Conservation (phyloP, 352 stramenopile species). For the Globisporangium barbulae region DNA sequence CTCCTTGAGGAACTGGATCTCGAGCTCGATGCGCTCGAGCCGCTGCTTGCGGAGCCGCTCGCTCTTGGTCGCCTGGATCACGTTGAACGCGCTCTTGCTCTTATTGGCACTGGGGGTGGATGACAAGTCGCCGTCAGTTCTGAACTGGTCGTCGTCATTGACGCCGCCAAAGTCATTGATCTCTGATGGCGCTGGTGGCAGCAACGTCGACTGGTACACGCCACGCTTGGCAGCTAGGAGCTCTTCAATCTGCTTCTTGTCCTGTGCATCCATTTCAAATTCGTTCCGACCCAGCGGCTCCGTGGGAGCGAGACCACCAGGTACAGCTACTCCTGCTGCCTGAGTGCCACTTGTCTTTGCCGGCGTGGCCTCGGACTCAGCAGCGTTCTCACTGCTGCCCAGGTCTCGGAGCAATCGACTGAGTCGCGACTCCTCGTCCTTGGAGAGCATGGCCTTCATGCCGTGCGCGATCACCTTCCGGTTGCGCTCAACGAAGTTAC, state of each 20-base stretch:
- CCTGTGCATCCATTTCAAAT: slow-evolving; percentile 32
- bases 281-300: slow-evolving; percentile 23
- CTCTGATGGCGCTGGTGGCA: slow-evolving; percentile 15
- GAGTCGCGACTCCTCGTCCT: slow-evolving; percentile 48
- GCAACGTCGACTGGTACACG: slow-evolving; percentile 28
- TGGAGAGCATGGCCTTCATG: slow-evolving; percentile 52
- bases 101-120: not conserved
- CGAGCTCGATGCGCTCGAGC: slow-evolving; percentile 50
- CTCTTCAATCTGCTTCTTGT: slow-evolving; percentile 48
- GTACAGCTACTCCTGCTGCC: not conserved
- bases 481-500: slow-evolving; percentile 55
- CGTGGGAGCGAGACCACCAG: not conserved
- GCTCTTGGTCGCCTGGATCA: slow-evolving; percentile 43
- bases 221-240: slow-evolving; percentile 36
- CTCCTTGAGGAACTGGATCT: slow-evolving; percentile 50
- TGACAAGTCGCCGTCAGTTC: not conserved
- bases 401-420: slow-evolving; percentile 29
- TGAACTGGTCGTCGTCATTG: slow-evolving; percentile 13
- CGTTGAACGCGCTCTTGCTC: slow-evolving; percentile 19
- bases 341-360: not conserved
- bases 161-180: slow-evolving; percentile 23
- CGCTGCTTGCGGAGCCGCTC: slow-evolving; percentile 41
- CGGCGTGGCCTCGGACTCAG: not conserved
- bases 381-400: not conserved
- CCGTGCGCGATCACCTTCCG: slow-evolving; percentile 43